A percentile compares a stretch with the other conserved stretches of the same genome.
These are phyloP conservation scores for Botrytis pseudocinerea DNA, from an alignment of 2,329 filamentous ascomycete genomes.

Conservation along the genomic window DNA sequence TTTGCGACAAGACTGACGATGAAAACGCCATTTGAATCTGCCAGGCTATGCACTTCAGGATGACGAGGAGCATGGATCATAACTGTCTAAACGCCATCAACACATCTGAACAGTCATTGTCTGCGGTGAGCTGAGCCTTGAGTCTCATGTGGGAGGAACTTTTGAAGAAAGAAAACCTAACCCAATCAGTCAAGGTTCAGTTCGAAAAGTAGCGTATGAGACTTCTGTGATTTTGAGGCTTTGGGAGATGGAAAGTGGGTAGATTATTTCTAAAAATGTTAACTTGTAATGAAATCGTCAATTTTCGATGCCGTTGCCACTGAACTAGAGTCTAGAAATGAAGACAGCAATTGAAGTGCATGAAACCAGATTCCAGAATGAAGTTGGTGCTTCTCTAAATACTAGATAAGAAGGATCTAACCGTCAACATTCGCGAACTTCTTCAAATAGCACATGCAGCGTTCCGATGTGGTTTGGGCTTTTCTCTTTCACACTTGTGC, in stretches of 20 bases:
- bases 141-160: slow-evolving; percentile 55
- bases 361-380: background rate
- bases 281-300: background rate
- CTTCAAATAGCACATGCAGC: background rate
- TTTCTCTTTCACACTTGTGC: background rate
- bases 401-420: background rate
- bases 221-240: background rate
- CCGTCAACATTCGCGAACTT: background rate
- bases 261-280: background rate
- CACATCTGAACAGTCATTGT: slow-evolving; percentile 47
- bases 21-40: background rate
- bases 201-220: background rate
- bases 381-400: background rate
- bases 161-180: slow-evolving; percentile 47
- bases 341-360: background rate
- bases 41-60: too few relatives aligned
- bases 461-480: background rate
- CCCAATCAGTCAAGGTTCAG: slow-evolving; percentile 47
- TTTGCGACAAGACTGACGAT: background rate
- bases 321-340: background rate
- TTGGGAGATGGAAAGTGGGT: background rate
- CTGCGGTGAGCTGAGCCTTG: slow-evolving; percentile 52
- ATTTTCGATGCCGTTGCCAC: too few relatives aligned
- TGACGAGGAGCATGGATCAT: too few relatives aligned
- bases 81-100: too few relatives aligned